Base-by-base conservation (phyloP, 2,329 filamentous ascomycete genomes). In the Fusarium sp. region DNA sequence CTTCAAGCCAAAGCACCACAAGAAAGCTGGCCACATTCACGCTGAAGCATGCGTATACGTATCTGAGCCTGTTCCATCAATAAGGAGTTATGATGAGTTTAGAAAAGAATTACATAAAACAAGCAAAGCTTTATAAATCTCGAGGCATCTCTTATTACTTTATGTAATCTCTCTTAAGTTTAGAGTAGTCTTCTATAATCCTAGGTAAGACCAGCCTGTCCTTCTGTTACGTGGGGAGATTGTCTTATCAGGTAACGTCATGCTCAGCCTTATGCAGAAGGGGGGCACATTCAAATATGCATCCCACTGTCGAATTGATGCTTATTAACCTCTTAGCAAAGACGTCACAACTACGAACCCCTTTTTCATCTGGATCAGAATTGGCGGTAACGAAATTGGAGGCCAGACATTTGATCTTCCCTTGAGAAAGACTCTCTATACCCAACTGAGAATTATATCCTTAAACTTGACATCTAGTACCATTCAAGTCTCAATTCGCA, bases 401-500 rank as follows among this genome's bases (percentile, higher is more conserved):
- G 32, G 47, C 6, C 8, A 19, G 21, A 7, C 6, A 42, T n/a
- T 10, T 9, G 7, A 35, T 50, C 32, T 23, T 33, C 3, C n/a
- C 8, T 19, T 7, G 15, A n/a, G 21, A 9, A 21, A 9, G 9
- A 16, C 12, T 25, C 10, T 4, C 2, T 3, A 15, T 15, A 21
- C 4, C 9, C 1, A 15, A 6, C 3, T 52, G 6, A 25, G n/a
- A 6, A 37, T 2, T 25, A 2, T 3, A 37, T 37, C 5, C 3
- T 35, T 1, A 8, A 5, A 0, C n/a, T 23, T 42, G 1, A 18
- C 5, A 25, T 46, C n/a, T n/a, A n/a, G n/a, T n/a, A 5, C 23
- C 5, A 12, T 23, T 6, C 3, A 44, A 2, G 0, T 47, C 10
- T 47, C 1, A 10, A 23, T 3, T 19, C 10, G 35, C 4, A 1